Evolutionary conservation across 257 asterid genomes (phyloP), one percentile per base, ranked within the genome.

Genomic region (Striga asiatica): DNA sequence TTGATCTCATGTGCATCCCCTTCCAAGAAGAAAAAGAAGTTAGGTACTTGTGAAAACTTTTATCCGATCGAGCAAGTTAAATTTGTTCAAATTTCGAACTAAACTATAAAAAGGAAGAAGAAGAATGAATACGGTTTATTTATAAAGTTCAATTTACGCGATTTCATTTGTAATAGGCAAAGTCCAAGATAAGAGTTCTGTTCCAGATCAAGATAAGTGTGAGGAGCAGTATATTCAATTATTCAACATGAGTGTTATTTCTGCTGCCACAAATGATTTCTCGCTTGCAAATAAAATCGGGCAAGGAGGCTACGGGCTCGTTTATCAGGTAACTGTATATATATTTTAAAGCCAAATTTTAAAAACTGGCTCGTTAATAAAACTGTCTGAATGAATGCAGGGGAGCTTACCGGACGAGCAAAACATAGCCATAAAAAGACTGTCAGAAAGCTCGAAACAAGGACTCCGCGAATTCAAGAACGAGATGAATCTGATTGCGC

Each of bases 251-350:
- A 18, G 34, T 13, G 48, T n/a, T 0, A 14, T 79, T 32, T 67
- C 61, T 47, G 64, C 62, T 21, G 78, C 86, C 12, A 76, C 86
- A 2, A 52, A 68, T 48, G 52, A 41, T 8, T 79, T 73, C 21
- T 71, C 74, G 0, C 14, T 13, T 1, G 53, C 46, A 16, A 75
- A 70, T 23, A 72, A 72, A 68, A 58, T 78, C 28, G 85, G 85
- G 12, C 61, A 73, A 64, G 78, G 85, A 17, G 85, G 82, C 24
- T 79, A 75, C 62, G 85, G 76, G 27, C 56, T 66, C 8, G 85
- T 75, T 55, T 79, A 72, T 37, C 46, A 70, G 82, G 76, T 67
- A 66, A 27, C 7, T 27, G 7, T 5, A 29, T 5, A 10, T 1
- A 1, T 29, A n/a, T n/a, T n/a, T n/a, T n/a, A n/a, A n/a, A n/a